These are phyloP conservation scores for Pinus tabuliformis DNA, from an alignment of 75 land plant genomes.

Conservation along the genomic window DNA sequence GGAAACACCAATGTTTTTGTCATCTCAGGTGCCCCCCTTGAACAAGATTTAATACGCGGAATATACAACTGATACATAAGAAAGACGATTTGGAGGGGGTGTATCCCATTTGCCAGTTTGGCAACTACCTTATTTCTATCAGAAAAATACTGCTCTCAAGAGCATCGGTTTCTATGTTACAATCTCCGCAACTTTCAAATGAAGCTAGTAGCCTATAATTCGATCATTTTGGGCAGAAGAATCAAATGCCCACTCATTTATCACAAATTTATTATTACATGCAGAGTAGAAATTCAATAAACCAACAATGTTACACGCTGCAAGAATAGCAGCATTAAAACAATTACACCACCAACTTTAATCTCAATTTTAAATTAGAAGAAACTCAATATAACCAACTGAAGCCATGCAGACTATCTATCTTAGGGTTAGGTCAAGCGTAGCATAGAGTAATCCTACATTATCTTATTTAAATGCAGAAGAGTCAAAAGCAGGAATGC, in stretches of 20 bases:
- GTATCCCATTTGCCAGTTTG: neutral
- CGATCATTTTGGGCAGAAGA: neutral
- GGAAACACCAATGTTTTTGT: neutral
- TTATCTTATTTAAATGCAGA: slow-evolving; percentile 10
- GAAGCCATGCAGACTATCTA: slow-evolving; percentile 1
- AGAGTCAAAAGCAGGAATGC: neutral
- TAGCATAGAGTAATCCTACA: neutral
- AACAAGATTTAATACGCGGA: neutral
- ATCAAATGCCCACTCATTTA: no score
- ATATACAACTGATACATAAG: neutral
- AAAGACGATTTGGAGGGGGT: neutral
- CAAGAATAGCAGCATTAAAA: slow-evolving; percentile 2
- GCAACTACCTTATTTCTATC: slow-evolving; percentile 2
- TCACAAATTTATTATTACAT: neutral
- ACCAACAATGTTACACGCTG: slow-evolving; percentile 6
- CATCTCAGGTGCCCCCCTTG: neutral
- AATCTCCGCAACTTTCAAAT: neutral
- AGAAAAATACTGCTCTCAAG: neutral
- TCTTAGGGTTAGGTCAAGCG: neutral
- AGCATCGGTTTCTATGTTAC: slow-evolving; percentile 7
- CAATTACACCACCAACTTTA: slow-evolving; percentile 3
- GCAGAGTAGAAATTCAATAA: neutral
- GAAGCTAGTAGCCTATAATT: neutral
- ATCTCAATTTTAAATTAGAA: slow-evolving; percentile 2
- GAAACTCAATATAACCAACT: slow-evolving; percentile 1